Evolutionary conservation across 192 early-diverging fungal genomes (phyloP).

Genomic region (Lunasporangiospora selenospora): DNA sequence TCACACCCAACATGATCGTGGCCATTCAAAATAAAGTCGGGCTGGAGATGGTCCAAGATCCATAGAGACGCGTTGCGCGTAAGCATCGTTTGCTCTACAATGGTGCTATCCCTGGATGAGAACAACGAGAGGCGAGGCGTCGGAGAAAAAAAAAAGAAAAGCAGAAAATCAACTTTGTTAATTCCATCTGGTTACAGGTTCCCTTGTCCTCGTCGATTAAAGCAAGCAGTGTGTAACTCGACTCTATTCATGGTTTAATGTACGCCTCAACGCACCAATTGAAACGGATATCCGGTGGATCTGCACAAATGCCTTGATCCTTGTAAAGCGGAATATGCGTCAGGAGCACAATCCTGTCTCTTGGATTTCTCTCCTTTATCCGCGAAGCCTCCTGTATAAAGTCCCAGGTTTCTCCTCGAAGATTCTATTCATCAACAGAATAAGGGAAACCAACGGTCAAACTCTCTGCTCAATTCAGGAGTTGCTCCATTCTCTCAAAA

Average conservation of each 20-base stretch:
- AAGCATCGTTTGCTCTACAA: constrained; percentile 66
- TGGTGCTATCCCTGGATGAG: constrained; percentile 22
- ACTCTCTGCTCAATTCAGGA: not conserved
- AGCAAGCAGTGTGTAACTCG: too few species aligned
- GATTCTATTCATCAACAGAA: constrained; percentile 25
- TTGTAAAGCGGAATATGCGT: constrained; percentile 70
- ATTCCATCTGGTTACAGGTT: too few species aligned
- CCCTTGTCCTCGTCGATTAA: too few species aligned
- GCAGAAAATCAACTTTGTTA: not conserved
- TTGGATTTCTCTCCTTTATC: constrained; percentile 25
- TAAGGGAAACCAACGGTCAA: not conserved
- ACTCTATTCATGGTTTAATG: too few species aligned
- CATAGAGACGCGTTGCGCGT: constrained; percentile 60
- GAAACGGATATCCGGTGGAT: constrained; percentile 43
- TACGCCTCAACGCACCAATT: too few species aligned
- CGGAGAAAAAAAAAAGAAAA: constrained; percentile 1
- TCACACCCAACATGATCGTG: constrained; percentile 72
- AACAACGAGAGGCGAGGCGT: not conserved
- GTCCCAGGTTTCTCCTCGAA: constrained; percentile 60
- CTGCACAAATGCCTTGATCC: constrained; percentile 58
- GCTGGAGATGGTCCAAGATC: constrained; percentile 60
- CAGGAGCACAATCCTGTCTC: constrained; percentile 58
- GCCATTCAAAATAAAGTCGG: constrained; percentile 65
- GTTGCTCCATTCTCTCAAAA: not conserved
- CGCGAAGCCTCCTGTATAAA: constrained; percentile 53